Evolutionary conservation across 2,329 filamentous ascomycete genomes (phyloP).

Genomic region (Penicillium sp.): DNA sequence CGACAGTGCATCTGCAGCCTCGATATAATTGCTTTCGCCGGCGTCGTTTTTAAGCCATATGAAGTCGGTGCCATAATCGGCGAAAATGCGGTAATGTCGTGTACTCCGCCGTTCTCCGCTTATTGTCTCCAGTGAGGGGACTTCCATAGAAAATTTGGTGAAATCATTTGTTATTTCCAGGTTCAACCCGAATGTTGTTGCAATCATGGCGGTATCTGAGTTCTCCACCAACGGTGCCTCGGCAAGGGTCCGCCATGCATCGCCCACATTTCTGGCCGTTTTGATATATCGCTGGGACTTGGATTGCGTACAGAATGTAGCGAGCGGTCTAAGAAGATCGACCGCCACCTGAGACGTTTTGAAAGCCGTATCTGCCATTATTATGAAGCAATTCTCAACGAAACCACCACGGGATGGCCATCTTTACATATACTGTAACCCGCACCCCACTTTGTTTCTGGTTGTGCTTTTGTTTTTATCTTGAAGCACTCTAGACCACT

Average conservation of each 20-base stretch:
- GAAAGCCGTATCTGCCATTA: not conserved
- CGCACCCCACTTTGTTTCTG: too few species aligned
- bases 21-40: conserved; percentile 6
- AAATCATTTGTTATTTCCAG: not conserved
- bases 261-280: conserved; percentile 15
- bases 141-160: not conserved
- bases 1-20: conserved; percentile 8
- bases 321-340: conserved; percentile 10
- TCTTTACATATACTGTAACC: too few species aligned
- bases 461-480: too few species aligned
- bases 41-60: conserved; percentile 17
- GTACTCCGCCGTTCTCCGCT: not conserved
- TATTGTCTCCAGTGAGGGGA: not conserved
- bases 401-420: too few species aligned
- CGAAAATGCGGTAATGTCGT: conserved; percentile 19
- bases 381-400: too few species aligned
- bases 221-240: conserved; percentile 7
- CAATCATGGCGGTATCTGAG: not conserved
- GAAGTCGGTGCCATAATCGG: conserved; percentile 19
- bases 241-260: conserved; percentile 15
- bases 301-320: conserved; percentile 15
- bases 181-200: not conserved
- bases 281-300: conserved; percentile 17
- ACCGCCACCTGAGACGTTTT: not conserved
- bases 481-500: too few species aligned